Conservation (phyloP, 257 asterid species). For the Nicotiana tabacum region DNA sequence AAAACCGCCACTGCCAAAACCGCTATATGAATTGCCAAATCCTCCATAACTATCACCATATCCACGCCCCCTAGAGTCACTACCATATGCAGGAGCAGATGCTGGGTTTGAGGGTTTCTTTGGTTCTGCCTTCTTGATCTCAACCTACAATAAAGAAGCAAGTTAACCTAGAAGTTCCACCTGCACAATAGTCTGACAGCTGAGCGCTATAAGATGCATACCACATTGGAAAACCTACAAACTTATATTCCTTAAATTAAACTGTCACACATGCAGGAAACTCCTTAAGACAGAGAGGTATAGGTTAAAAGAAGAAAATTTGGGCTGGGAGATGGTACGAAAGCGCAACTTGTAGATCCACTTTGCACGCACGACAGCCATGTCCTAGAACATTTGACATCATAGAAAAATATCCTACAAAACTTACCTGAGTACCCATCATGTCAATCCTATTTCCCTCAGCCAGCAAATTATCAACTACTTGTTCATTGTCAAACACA, state of each 20-base stretch:
- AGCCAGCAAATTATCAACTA: conserved; percentile 62
- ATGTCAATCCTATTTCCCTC: conserved; percentile 96
- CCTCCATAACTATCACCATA: conserved; percentile 81
- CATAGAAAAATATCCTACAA: not conserved
- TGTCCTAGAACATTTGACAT: conserved; percentile 11
- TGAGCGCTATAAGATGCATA: conserved; percentile 28
- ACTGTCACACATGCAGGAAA: not conserved
- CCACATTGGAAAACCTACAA: conserved; percentile 15
- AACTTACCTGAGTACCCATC: conserved; percentile 81
- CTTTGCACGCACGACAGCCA: conserved; percentile 4
- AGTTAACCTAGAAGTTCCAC: conserved; percentile 73
- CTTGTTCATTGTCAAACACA: conserved; percentile 77
- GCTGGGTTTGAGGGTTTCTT: conserved; percentile 98
- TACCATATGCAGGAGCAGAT: conserved; percentile 75
- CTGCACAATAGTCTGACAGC: conserved; percentile 38
- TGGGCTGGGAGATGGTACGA: not conserved
- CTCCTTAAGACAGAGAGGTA: not conserved
- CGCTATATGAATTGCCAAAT: conserved; percentile 59
- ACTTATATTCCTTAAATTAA: not conserved
- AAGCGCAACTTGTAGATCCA: not conserved
- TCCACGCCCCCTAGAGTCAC: conserved; percentile 88
- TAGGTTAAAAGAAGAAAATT: not conserved
- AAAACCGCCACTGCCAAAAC: conserved; percentile 63
- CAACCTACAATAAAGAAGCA: conserved; percentile 99
- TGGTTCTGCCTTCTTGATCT: conserved; percentile 99